Percentiles rank a stretch among this genome's conserved stretches.
phyloP scores from a whole-genome alignment of 805 yeast genomes.

The Nakazawaea sp. region DNA sequence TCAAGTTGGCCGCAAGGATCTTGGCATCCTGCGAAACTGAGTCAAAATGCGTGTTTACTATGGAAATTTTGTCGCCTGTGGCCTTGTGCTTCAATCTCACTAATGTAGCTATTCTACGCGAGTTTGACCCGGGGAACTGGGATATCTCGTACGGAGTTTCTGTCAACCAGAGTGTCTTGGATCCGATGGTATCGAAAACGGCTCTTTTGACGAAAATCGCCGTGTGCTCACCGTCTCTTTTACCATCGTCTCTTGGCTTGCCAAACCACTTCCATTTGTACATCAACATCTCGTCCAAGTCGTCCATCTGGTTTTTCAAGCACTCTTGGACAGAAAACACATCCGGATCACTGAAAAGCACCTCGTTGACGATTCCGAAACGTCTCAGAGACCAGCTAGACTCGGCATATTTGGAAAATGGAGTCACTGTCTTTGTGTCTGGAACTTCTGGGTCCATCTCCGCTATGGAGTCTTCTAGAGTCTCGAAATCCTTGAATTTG shows the following conservation, averaged over 20 bases:
- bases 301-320: constrained; percentile 36
- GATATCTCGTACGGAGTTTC: constrained; percentile 49
- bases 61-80: constrained; percentile 20
- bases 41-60: constrained; percentile 46
- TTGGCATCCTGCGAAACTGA: constrained; percentile 40
- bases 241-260: constrained; percentile 46
- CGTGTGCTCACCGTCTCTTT: constrained; percentile 39
- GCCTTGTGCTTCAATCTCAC: constrained; percentile 18
- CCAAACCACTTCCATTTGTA: constrained; percentile 36
- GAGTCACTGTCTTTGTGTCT: constrained; percentile 15
- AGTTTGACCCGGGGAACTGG: constrained; percentile 31
- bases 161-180: constrained; percentile 47
- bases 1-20: constrained; percentile 35
- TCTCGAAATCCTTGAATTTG: constrained; percentile 14
- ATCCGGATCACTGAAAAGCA: constrained; percentile 25
- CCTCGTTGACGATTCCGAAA: constrained; percentile 27
- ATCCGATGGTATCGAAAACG: constrained; percentile 30
- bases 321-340: constrained; percentile 42
- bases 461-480: constrained; percentile 17
- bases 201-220: constrained; percentile 36
- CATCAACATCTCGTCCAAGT: constrained; percentile 27
- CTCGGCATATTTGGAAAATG: constrained; percentile 21
- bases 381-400: constrained; percentile 28
- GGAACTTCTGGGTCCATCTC: constrained; percentile 18
- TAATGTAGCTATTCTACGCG: constrained; percentile 32